phyloP scores from a whole-genome alignment of 495 filamentous ascomycete genomes.

The Tuber microsphaerosporum region DNA sequence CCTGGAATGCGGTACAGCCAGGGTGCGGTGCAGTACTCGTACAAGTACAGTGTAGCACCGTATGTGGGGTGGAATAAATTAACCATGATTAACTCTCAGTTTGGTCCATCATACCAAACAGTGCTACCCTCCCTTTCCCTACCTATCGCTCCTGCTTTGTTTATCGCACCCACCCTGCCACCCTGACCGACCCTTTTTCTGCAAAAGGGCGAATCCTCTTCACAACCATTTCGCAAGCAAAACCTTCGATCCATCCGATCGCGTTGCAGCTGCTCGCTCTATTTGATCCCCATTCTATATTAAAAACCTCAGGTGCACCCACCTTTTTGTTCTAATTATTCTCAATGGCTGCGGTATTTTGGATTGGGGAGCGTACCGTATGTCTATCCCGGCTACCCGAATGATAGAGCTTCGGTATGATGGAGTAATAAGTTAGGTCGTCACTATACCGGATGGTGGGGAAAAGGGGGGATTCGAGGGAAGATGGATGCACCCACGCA shows the following conservation, averaged over 20 bases:
- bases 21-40: background rate
- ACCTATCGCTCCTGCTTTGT: background rate
- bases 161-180: background rate
- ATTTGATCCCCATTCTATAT: background rate
- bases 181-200: background rate
- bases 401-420: background rate
- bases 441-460: background rate
- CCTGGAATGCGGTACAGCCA: background rate
- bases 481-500: background rate
- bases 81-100: background rate
- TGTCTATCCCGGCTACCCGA: background rate
- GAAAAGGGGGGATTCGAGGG: background rate
- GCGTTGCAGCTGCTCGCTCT: conserved; percentile 3
- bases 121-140: background rate
- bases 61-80: background rate
- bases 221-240: background rate
- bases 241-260: background rate
- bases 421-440: background rate
- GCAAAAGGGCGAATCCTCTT: background rate
- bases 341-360: conserved; percentile 3
- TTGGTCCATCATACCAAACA: background rate
- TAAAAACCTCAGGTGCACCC: background rate
- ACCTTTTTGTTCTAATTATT: background rate
- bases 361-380: background rate
- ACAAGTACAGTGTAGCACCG: too few species aligned